A percentile compares a stretch with the other conserved stretches of the same genome.
Conservation (phyloP, 2,329 filamentous ascomycete genomes). For the Scytalidium lignicola region DNA sequence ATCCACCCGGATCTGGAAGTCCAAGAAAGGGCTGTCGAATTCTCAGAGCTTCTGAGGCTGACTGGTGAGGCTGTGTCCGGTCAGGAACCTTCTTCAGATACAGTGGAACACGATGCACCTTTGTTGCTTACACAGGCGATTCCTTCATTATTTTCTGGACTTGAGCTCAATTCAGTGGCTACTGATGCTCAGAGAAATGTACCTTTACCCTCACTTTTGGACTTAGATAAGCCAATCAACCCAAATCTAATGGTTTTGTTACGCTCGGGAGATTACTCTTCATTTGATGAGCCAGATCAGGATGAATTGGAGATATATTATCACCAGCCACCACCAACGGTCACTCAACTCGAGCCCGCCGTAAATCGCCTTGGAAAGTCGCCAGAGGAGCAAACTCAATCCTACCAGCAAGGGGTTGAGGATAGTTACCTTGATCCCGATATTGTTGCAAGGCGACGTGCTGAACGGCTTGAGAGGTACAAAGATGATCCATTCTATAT, state of each 20-base stretch:
- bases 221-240: conserved; percentile 80
- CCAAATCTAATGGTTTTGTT: conserved; percentile 65
- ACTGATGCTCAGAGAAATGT: conserved; percentile 79
- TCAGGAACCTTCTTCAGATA: conserved; percentile 53
- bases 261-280: conserved; percentile 44
- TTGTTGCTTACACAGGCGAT: conserved; percentile 86
- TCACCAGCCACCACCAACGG: conserved; percentile 42
- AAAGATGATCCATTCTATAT: conserved; percentile 97
- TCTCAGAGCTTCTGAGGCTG: conserved; percentile 82
- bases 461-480: conserved; percentile 75
- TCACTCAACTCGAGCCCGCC: conserved; percentile 49
- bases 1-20: conserved; percentile 87
- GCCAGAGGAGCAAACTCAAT: conserved; percentile 41
- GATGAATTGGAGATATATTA: conserved; percentile 67
- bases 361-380: conserved; percentile 46
- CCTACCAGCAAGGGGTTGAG: conserved; percentile 55
- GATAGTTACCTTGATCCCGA: conserved; percentile 68
- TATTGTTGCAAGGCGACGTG: conserved; percentile 67
- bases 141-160: conserved; percentile 77
- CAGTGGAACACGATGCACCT: conserved; percentile 61
- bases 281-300: conserved; percentile 46
- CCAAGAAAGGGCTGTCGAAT: conserved; percentile 90
- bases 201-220: conserved; percentile 67
- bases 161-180: conserved; percentile 90
- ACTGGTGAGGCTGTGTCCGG: conserved; percentile 74